Base-by-base conservation (phyloP, 1,284 basidiomycete species). In the Bjerkandera adusta region DNA sequence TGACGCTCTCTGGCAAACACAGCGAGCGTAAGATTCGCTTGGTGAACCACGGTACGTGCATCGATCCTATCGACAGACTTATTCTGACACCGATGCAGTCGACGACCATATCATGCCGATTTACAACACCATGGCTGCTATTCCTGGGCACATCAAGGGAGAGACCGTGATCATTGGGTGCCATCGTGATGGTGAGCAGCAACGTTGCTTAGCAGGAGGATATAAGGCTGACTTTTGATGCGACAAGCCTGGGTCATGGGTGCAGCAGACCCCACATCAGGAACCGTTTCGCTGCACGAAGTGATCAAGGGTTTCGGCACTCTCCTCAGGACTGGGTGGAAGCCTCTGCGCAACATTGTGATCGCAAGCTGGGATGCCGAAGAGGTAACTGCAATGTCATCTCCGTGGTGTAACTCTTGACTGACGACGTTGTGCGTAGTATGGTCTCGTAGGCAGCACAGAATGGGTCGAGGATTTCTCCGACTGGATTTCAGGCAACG, bases 351-450 rank as follows among this genome's bases (percentile, higher is more conserved):
- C 47, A 95, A 90, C 13, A 82, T 96, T 57, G 68, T 96, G n/a
- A 75, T 97, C 43, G 92, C 89, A 3, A 89, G 83, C 53, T 97
- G 92, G 93, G 92, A 96, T 65, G 95, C 83, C 0, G 94, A 97
- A 69, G 95, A 94, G 75, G 82, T 85, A 36, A 35, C 62, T 2
- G 27, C 13, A 7, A 27, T 12, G 20, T 32, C 38, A 12, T 29
- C 12, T n/a, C 18, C 10, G 44, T 21, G 34, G 13, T 45, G 37
- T 22, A 32, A 15, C 16, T 3, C n/a, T 37, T 26, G 10, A 26
- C 26, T 38, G n/a, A 36, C 45, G 47, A 13, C 20, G 10, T 16
- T 26, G 22, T 11, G 12, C 3, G 18, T 20, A 91, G 81, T 92
- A 92, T 51, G 92, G 92, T 22, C 75, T 96, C 29, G 71, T 97